Evolutionary conservation across 2,329 filamentous ascomycete species (phyloP).

Genomic region (Fusarium torulosum): DNA sequence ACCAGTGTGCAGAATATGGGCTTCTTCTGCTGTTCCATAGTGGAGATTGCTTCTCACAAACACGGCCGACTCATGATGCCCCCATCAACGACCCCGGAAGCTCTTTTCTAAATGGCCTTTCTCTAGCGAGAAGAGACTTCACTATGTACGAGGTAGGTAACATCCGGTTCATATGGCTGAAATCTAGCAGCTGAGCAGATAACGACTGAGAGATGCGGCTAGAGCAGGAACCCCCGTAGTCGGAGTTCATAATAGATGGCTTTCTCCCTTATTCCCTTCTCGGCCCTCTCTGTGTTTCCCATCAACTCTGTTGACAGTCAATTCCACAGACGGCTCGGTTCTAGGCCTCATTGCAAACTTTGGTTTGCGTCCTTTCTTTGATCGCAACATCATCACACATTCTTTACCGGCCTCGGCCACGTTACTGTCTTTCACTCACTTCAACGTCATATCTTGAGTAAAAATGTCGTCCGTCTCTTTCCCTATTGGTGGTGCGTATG

Average conservation of each 20-base stretch:
- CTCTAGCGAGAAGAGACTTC: conserved; percentile 15
- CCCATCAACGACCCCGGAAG: conserved; percentile 12
- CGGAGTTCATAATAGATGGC: conserved; percentile 11
- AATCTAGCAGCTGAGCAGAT: conserved; percentile 17
- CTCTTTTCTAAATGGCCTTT: conserved; percentile 7
- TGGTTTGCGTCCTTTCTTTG: conserved; percentile 59
- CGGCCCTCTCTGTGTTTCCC: conserved; percentile 19
- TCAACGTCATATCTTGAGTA: conserved; percentile 31
- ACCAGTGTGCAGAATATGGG: conserved; percentile 14
- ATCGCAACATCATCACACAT: conserved; percentile 47
- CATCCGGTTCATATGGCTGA: conserved; percentile 38
- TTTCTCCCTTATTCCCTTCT: conserved; percentile 19
- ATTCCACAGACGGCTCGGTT: conserved; percentile 49
- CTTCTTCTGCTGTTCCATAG: conserved; percentile 13
- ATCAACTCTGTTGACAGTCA: conserved; percentile 45
- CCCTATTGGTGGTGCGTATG: conserved; percentile 41
- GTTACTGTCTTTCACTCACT: conserved; percentile 51
- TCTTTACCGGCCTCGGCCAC: conserved; percentile 54
- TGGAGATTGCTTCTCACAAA: conserved; percentile 39
- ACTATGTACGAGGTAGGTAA: conserved; percentile 41
- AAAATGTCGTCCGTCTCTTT: conserved; percentile 42
- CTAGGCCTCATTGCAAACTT: conserved; percentile 51
- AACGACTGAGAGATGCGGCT: conserved; percentile 20
- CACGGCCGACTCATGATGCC: conserved; percentile 11
- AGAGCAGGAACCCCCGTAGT: conserved; percentile 10